Base-by-base conservation (phyloP, 768 basidiomycete species). In the Agrocybe pediades region DNA sequence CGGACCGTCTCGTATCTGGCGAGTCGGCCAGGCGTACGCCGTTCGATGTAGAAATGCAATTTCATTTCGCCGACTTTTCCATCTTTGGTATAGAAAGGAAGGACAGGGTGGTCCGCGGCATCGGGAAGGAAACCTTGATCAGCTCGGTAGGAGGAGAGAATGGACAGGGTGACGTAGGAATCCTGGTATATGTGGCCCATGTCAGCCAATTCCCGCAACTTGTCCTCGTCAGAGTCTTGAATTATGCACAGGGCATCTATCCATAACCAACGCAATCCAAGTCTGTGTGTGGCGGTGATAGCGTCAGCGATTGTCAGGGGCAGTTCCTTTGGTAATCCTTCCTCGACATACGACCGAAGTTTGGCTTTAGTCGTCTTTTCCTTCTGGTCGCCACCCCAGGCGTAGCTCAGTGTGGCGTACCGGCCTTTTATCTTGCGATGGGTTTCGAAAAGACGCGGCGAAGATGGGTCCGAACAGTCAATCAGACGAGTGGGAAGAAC, bases 161-260 rank as follows among this genome's bases (percentile, higher is more conserved):
- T 27, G 9, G 49, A 49, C n/a, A 51, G 33, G n/a, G 50, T 51
- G 11, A 44, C 42, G 19, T 51, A 51, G 9, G 50, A 21, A 23
- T 51, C 41, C 2, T 33, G 42, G 33, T 51, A 44, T 21, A 51
- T 51, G 9, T 51, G 50, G 11, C 26, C 42, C 50, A 51, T 51
- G 25, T 43, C 41, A 1, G 29, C 50, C 7, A 51, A n/a, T 16
- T 51, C 50, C 1, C 17, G 41, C 15, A 43, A 16, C 30, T 51
- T 51, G 40, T 51, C 50, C 23, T 51, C 50, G 16, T 3, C 29
- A 3, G 50, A 51, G 17, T 51, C 50, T 42, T 51, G 50, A 13
- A 51, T 44, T 16, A 51, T 51, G 16, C 50, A 51, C 2, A 51
- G 27, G 8, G 50, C 41, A 23, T 51, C 50, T 7, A 51, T 30